phyloP scores from a whole-genome alignment of 441 rosid species.

The Kokia cookei region DNA sequence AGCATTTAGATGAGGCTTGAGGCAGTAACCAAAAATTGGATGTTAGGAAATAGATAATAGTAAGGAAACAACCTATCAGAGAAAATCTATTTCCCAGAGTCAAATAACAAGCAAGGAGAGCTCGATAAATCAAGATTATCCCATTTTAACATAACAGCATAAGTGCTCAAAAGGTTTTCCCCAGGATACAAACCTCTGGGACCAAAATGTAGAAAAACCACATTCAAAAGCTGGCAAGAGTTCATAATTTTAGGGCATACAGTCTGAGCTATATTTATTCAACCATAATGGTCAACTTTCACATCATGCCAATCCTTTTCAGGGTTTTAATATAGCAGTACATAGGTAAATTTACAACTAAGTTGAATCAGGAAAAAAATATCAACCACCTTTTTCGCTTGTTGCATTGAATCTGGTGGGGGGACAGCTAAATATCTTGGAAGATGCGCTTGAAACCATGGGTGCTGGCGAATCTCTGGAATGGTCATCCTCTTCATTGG shows the following conservation, averaged over 20 bases:
- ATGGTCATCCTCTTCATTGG: slow-evolving; percentile 91
- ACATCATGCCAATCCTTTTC: background rate
- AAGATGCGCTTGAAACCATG: slow-evolving; percentile 94
- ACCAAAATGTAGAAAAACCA: background rate
- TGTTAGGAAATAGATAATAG: background rate
- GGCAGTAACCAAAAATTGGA: background rate
- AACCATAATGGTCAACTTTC: background rate
- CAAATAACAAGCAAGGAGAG: background rate
- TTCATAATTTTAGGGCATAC: background rate
- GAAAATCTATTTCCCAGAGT: background rate
- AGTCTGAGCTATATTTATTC: background rate
- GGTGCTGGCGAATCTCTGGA: slow-evolving; percentile 94
- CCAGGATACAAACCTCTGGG: background rate
- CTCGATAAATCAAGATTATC: background rate
- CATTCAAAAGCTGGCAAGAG: background rate
- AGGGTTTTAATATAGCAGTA: background rate
- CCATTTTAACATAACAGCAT: background rate
- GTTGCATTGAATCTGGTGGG: slow-evolving; percentile 92
- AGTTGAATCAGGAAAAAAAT: background rate
- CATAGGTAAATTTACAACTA: background rate
- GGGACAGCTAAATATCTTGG: slow-evolving; percentile 97
- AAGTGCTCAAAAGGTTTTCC: background rate
- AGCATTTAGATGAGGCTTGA: background rate
- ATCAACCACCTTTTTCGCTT: slow-evolving; percentile 79
- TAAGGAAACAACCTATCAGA: background rate